These are phyloP conservation scores for Smittium culicis DNA, from an alignment of 371 early-diverging fungal genomes.

Conservation along the genomic window DNA sequence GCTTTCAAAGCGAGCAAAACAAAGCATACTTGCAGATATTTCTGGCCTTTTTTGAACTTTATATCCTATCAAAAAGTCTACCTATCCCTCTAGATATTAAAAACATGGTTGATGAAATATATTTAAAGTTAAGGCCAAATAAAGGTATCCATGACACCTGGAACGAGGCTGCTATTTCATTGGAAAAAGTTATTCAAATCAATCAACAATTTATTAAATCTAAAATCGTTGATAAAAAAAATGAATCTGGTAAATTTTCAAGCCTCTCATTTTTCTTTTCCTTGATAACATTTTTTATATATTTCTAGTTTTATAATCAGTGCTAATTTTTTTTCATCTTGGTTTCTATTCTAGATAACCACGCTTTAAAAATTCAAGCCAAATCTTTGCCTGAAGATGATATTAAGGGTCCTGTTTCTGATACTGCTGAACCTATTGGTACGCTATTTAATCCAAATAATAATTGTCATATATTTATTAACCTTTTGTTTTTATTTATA, in stretches of 20 bases:
- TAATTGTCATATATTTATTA: too few species aligned
- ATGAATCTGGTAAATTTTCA: not conserved
- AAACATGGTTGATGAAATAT: conserved; percentile 67
- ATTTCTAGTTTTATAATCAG: too few species aligned
- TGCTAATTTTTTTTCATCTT: too few species aligned
- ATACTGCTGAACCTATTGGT: too few species aligned
- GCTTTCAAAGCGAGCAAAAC: conserved; percentile 14
- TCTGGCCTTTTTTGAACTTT: conserved; percentile 43
- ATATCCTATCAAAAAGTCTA: conserved; percentile 59
- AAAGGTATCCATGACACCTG: conserved; percentile 42
- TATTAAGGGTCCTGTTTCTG: too few species aligned
- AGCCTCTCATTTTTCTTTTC: too few species aligned
- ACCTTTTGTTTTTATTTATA: too few species aligned
- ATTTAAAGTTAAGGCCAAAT: conserved; percentile 56
- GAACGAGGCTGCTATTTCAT: conserved; percentile 63
- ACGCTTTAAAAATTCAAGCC: too few species aligned
- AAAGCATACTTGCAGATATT: conserved; percentile 15
- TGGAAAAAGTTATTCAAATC: conserved; percentile 38
- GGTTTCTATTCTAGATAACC: too few species aligned
- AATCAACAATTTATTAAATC: conserved; percentile 3
- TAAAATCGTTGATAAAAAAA: not conserved
- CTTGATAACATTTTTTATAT: too few species aligned
- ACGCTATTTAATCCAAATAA: too few species aligned
- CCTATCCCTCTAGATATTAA: conserved; percentile 76
- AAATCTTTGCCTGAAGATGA: too few species aligned